Conservation (phyloP, 31 red algal genomes). For the Odonthalia washingtoniensis region DNA sequence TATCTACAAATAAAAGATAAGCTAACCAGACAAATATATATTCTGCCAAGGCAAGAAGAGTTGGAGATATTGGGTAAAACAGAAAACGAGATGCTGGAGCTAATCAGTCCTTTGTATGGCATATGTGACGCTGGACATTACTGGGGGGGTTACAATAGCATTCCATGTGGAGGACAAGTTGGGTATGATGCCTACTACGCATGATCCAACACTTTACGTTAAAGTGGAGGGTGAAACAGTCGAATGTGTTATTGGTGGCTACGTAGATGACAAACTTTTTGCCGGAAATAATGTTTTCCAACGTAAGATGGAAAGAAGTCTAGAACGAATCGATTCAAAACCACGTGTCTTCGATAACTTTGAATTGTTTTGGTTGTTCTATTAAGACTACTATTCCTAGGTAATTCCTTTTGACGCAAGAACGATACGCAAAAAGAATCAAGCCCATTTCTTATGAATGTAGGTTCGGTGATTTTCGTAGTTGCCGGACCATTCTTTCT, state of each 20-base stretch:
- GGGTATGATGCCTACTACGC: constrained; percentile 1
- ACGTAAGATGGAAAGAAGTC: not conserved
- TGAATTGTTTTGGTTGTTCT: too few species aligned
- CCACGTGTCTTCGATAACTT: constrained; percentile 2
- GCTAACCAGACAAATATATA: constrained; percentile 47
- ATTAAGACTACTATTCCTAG: too few species aligned
- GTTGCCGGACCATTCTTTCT: not conserved
- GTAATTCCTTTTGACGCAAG: not conserved
- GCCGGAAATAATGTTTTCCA: constrained; percentile 24
- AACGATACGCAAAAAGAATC: not conserved
- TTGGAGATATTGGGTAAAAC: constrained; percentile 7
- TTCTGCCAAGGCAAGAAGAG: constrained; percentile 19
- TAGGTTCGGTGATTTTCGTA: not conserved
- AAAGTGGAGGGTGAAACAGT: constrained; percentile 20
- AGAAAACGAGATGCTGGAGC: constrained; percentile 29
- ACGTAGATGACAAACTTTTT: constrained; percentile 52
- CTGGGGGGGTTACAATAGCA: constrained; percentile 25
- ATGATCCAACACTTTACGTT: constrained; percentile 39
- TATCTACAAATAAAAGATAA: constrained; percentile 48
- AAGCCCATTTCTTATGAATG: not conserved
- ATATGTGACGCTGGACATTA: constrained; percentile 57
- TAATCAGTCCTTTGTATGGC: constrained; percentile 53
- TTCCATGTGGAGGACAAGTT: constrained; percentile 32
- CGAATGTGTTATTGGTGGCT: constrained; percentile 20
- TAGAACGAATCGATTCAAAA: constrained; percentile 33